Percentiles rank a stretch among this genome's conserved stretches.
Conservation (phyloP, 2,329 filamentous ascomycete species). For the Alternaria viburni region DNA sequence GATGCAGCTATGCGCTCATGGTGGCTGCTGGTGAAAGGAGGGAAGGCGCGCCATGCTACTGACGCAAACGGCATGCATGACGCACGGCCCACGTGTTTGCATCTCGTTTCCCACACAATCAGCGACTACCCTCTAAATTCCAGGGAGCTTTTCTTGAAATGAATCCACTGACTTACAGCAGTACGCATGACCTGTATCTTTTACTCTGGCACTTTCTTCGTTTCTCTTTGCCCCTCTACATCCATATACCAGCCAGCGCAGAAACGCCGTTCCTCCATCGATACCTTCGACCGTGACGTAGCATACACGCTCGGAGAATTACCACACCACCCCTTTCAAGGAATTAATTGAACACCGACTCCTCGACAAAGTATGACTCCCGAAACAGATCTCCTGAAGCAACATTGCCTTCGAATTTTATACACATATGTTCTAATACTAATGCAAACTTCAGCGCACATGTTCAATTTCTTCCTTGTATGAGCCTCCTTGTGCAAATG, state of each 20-base stretch:
- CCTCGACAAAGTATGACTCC: background rate
- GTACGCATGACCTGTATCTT: background rate
- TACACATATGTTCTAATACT: background rate
- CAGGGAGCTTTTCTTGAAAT: background rate
- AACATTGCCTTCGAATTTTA: background rate
- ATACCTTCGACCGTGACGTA: background rate
- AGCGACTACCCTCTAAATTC: background rate
- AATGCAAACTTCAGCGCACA: background rate
- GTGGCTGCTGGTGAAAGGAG: constrained; percentile 11
- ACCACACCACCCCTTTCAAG: background rate
- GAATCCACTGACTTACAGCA: background rate
- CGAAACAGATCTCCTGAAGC: background rate
- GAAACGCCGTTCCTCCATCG: background rate
- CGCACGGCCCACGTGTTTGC: constrained; percentile 24
- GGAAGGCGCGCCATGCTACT: constrained; percentile 27
- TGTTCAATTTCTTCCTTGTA: background rate
- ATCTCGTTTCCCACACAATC: constrained; percentile 2
- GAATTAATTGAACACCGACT: background rate
- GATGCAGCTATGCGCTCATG: constrained; percentile 17
- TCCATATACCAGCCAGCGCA: background rate
- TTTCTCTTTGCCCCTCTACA: background rate
- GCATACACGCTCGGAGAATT: background rate
- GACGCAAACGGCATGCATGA: constrained; percentile 25
- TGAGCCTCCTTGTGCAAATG: background rate
- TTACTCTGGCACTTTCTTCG: background rate